Conservation (phyloP, 495 filamentous ascomycete species). For the Parmelia sp. region DNA sequence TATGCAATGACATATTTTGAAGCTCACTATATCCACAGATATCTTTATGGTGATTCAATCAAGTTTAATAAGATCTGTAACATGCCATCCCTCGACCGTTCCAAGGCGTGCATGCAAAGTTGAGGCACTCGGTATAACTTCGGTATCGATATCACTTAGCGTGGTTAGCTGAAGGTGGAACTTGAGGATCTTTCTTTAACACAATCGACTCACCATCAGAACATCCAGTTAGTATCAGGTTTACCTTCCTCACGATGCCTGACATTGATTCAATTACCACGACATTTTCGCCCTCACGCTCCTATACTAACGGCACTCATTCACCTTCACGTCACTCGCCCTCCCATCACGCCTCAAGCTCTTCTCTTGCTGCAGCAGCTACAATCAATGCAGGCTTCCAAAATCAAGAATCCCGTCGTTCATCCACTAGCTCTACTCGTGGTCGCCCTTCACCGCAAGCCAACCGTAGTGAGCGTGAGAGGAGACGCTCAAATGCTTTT, state of each 20-base stretch:
- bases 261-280: slow-evolving; percentile 72
- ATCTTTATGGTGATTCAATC: not conserved
- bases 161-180: not conserved
- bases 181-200: not conserved
- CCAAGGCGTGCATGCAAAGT: too few species aligned
- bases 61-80: not conserved
- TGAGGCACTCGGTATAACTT: not conserved
- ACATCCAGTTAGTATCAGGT: not conserved
- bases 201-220: not conserved
- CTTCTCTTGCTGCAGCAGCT: slow-evolving; percentile 60
- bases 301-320: slow-evolving; percentile 24
- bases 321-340: slow-evolving; percentile 39
- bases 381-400: slow-evolving; percentile 66
- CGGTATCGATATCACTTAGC: not conserved
- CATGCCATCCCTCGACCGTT: too few species aligned
- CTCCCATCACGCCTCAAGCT: slow-evolving; percentile 53
- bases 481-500: slow-evolving; percentile 59
- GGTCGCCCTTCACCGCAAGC: slow-evolving; percentile 50
- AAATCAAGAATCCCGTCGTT: slow-evolving; percentile 51
- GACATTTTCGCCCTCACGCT: slow-evolving; percentile 42
- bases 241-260: slow-evolving; percentile 32
- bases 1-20: not conserved
- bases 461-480: slow-evolving; percentile 47
- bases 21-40: not conserved
- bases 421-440: slow-evolving; percentile 50